These are phyloP conservation scores for Metarhizium guizhouense DNA, from an alignment of 2,329 filamentous ascomycete genomes.

Conservation along the genomic window DNA sequence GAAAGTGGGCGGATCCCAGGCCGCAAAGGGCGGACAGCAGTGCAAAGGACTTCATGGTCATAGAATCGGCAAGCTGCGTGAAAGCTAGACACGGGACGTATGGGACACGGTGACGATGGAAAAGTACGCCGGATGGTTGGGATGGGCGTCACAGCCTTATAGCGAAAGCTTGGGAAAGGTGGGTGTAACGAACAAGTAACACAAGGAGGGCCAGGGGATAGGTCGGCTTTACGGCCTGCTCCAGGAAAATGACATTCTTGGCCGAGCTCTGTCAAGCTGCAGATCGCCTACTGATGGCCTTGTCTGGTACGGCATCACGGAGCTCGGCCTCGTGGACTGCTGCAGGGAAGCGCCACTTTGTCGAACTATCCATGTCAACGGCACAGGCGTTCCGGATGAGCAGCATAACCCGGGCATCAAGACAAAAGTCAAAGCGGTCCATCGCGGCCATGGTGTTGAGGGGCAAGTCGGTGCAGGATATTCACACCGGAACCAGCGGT, in stretches of 20 bases:
- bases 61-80: not conserved
- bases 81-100: too few species aligned
- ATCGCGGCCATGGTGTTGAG: not conserved
- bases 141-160: not conserved
- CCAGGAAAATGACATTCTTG: not conserved
- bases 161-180: slow-evolving; percentile 3
- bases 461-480: not conserved
- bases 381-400: not conserved
- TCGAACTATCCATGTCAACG: not conserved
- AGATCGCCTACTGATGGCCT: not conserved
- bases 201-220: not conserved
- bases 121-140: not conserved
- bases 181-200: not conserved
- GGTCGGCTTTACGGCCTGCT: not conserved
- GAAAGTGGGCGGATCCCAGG: slow-evolving; percentile 43
- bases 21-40: slow-evolving; percentile 28
- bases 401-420: not conserved
- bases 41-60: slow-evolving; percentile 18
- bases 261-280: not conserved
- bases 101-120: not conserved
- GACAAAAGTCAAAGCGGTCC: not conserved
- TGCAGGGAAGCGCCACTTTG: not conserved
- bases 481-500: not conserved
- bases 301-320: not conserved
- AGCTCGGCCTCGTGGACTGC: not conserved